phyloP scores from a whole-genome alignment of 371 early-diverging fungal genomes.

The Syncephalastrum contaminatum region DNA sequence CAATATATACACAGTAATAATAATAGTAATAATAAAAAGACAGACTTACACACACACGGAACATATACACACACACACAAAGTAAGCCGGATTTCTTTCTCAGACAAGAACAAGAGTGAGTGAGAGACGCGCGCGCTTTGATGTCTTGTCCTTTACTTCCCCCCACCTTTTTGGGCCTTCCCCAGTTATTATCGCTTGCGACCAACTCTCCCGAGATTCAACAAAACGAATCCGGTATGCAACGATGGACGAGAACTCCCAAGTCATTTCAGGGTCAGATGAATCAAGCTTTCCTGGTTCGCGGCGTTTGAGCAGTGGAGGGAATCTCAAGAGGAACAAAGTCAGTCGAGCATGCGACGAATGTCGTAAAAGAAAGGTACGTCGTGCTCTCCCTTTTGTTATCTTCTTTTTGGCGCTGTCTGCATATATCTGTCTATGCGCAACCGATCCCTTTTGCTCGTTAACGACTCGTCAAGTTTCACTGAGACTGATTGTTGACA shows the following conservation, averaged over 20 bases:
- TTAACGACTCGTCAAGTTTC: constrained; percentile 38
- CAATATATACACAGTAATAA: no score
- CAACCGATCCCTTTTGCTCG: constrained; percentile 7
- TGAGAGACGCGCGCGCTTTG: no score
- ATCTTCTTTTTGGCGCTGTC: constrained; percentile 1
- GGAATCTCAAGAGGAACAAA: constrained; percentile 39
- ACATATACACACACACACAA: no score
- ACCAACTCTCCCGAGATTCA: no score
- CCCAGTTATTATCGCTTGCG: no score
- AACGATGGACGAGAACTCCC: constrained; percentile 37
- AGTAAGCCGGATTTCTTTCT: no score
- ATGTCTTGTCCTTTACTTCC: no score
- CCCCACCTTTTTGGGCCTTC: no score
- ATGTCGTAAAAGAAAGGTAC: constrained; percentile 51
- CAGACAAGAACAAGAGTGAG: no score
- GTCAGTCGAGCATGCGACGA: constrained; percentile 48
- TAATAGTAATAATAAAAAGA: no score
- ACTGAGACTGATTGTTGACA: constrained; percentile 23
- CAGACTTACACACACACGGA: no score
- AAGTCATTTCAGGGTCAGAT: constrained; percentile 30
- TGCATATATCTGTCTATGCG: constrained; percentile 9
- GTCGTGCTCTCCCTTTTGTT: not conserved
- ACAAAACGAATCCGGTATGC: constrained; percentile 15
- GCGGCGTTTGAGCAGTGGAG: constrained; percentile 20
- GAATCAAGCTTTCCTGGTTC: constrained; percentile 16